These are phyloP conservation scores for Clonostachys byssicola DNA, from an alignment of 2,329 filamentous ascomycete genomes.

Conservation along the genomic window DNA sequence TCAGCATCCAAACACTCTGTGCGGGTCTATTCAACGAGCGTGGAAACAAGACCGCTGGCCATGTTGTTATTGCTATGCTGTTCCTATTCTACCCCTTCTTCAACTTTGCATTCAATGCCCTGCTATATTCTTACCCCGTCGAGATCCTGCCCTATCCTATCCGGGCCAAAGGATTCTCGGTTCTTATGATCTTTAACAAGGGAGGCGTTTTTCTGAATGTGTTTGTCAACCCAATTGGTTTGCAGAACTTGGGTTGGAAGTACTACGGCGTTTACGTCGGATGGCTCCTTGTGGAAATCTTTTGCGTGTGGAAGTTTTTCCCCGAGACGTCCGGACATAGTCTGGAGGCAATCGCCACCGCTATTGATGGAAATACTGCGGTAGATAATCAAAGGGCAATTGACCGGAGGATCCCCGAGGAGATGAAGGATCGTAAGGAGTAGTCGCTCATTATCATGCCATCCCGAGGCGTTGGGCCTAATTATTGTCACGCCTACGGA, in stretches of 20 bases:
- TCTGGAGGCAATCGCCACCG: neutral
- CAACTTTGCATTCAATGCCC: neutral
- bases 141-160: neutral
- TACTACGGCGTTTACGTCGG: neutral
- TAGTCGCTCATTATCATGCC: too few species aligned
- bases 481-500: too few species aligned
- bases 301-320: neutral
- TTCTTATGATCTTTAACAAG: neutral
- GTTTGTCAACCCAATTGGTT: neutral
- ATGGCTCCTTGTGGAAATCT: neutral
- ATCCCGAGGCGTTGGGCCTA: too few species aligned
- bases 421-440: too few species aligned
- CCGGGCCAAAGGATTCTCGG: neutral
- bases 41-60: neutral
- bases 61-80: neutral
- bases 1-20: neutral
- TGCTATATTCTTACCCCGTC: neutral
- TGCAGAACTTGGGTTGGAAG: neutral
- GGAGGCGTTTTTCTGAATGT: neutral
- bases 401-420: too few species aligned
- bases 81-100: neutral
- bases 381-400: too few species aligned
- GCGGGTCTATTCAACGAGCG: neutral
- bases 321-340: neutral
- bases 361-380: neutral